Conservation (phyloP, 2,329 filamentous ascomycete genomes). For the Catunica adiposa region DNA sequence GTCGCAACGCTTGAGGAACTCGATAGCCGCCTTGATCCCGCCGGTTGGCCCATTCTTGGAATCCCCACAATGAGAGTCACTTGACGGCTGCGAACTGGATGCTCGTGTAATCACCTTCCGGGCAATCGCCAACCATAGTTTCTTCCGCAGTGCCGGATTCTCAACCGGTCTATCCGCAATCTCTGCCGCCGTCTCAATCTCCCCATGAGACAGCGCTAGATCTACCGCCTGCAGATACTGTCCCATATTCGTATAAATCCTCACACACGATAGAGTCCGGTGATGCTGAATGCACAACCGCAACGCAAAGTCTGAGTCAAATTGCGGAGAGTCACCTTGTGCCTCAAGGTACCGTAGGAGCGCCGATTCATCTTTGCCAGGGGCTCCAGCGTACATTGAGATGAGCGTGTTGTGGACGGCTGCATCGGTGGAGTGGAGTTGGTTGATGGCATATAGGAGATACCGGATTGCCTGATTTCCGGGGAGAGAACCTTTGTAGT, state of each 20-base stretch:
- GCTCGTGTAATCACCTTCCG: constrained; percentile 81
- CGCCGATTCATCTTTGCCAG: constrained; percentile 67
- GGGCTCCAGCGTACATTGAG: constrained; percentile 81
- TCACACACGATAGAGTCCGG: constrained; percentile 82
- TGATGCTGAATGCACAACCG: constrained; percentile 89
- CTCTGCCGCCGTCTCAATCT: constrained; percentile 74
- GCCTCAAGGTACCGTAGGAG: constrained; percentile 79
- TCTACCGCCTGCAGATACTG: constrained; percentile 90
- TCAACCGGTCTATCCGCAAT: constrained; percentile 76
- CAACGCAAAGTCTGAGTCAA: constrained; percentile 91
- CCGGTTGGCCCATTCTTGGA: constrained; percentile 23
- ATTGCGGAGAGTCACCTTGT: constrained; percentile 71
- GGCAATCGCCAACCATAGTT: constrained; percentile 87
- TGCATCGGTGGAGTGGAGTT: constrained; percentile 61
- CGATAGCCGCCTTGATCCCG: constrained; percentile 83
- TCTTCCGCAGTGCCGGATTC: constrained; percentile 68
- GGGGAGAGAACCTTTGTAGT: constrained; percentile 45
- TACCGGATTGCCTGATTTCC: constrained; percentile 91
- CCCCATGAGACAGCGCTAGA: constrained; percentile 73
- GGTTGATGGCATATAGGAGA: constrained; percentile 81
- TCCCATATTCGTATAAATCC: constrained; percentile 94
- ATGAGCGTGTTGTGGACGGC: constrained; percentile 95
- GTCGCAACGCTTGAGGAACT: constrained; percentile 82
- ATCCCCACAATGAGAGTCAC: neutral
- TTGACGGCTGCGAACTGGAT: neutral